These are phyloP conservation scores for Penicillium atrosanguineum DNA, from an alignment of 495 filamentous ascomycete genomes.

Conservation along the genomic window DNA sequence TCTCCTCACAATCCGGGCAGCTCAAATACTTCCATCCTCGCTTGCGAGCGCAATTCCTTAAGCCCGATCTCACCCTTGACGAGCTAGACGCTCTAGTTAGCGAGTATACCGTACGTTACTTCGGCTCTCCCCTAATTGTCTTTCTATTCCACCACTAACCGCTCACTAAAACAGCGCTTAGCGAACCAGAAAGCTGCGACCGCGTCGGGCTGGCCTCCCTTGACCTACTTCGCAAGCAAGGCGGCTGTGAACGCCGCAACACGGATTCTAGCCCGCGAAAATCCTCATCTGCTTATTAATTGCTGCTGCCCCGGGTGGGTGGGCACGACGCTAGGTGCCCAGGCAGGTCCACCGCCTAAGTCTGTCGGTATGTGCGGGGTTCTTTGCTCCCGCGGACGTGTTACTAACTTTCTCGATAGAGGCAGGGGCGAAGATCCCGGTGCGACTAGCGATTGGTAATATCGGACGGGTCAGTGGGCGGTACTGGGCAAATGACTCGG, in stretches of 20 bases:
- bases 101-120: too few relatives aligned
- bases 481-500: conserved; percentile 10
- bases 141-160: too few relatives aligned
- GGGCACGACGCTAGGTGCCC: conserved; percentile 5
- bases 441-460: background rate
- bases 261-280: conserved; percentile 21
- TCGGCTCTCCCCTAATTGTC: background rate
- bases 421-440: background rate
- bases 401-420: background rate
- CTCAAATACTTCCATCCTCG: conserved; percentile 11
- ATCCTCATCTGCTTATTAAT: conserved; percentile 23
- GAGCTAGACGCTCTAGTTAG: background rate
- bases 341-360: conserved; percentile 4
- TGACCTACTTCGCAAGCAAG: conserved; percentile 30
- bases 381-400: background rate
- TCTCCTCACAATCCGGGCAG: conserved; percentile 21
- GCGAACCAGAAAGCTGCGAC: conserved; percentile 1
- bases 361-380: background rate
- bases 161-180: too few relatives aligned
- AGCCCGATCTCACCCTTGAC: background rate
- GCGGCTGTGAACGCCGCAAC: conserved; percentile 29
- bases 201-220: conserved; percentile 12
- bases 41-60: conserved; percentile 3
- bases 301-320: conserved; percentile 39
- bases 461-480: background rate